phyloP scores from a whole-genome alignment of 768 basidiomycete species.

The Suillus sp. region DNA sequence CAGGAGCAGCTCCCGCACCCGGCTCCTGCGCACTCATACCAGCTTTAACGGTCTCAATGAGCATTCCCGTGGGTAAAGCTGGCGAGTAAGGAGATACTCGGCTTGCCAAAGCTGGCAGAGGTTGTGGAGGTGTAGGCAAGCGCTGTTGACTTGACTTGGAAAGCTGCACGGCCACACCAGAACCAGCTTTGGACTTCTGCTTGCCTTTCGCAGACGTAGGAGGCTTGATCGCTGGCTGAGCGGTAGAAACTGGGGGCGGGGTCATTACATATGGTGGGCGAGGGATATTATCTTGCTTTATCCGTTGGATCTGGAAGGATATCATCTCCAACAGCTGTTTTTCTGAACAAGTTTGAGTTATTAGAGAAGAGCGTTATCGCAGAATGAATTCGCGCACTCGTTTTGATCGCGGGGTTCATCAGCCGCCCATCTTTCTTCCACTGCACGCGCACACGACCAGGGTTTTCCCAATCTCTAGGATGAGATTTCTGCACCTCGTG shows the following conservation, averaged over 20 bases:
- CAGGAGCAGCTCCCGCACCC: constrained; percentile 39
- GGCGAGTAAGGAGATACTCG: constrained; percentile 84
- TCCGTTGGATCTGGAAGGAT: constrained; percentile 67
- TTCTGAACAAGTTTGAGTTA: constrained; percentile 45
- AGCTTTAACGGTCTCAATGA: constrained; percentile 83
- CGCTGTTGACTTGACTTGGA: constrained; percentile 42
- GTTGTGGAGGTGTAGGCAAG: constrained; percentile 75
- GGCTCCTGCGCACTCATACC: constrained; percentile 74
- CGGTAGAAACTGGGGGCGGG: constrained; percentile 30
- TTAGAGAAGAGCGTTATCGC: background rate
- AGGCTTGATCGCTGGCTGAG: constrained; percentile 34
- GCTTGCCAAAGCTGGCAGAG: constrained; percentile 68
- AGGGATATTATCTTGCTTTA: constrained; percentile 72
- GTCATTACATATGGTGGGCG: constrained; percentile 58
- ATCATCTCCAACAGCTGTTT: constrained; percentile 79
- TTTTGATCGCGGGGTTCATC: constrained; percentile 68
- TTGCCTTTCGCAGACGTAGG: constrained; percentile 49
- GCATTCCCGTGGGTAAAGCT: constrained; percentile 70
- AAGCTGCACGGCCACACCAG: constrained; percentile 29
- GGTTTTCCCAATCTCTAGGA: constrained; percentile 98
- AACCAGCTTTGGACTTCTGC: constrained; percentile 50
- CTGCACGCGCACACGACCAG: constrained; percentile 90
- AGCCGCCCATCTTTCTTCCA: constrained; percentile 81
- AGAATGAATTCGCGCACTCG: constrained; percentile 53
- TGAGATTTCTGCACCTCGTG: constrained; percentile 92